Percentiles rank a stretch among this genome's conserved stretches.
Conservation (phyloP, 495 filamentous ascomycete species). For the Podospora fimiseda region DNA sequence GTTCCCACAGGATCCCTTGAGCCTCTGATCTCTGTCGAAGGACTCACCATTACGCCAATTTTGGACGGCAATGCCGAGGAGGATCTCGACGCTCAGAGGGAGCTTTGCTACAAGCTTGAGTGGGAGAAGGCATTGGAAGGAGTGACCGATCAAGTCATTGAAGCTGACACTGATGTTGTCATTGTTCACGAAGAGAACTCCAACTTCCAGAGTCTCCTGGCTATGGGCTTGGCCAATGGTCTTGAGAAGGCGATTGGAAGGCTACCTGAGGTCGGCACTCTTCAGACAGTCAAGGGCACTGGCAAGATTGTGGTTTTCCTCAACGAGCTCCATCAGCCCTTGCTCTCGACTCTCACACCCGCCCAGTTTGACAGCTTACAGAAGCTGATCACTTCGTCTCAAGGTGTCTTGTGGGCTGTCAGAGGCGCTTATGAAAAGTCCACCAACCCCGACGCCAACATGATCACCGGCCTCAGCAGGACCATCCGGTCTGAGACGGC, state of each 20-base stretch:
- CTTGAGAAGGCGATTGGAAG: conserved; percentile 35
- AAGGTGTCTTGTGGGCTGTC: conserved; percentile 47
- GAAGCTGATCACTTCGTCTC: conserved; percentile 30
- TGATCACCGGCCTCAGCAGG: conserved; percentile 47
- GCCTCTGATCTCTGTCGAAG: conserved; percentile 31
- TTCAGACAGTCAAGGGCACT: conserved; percentile 21
- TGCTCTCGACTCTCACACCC: conserved; percentile 35
- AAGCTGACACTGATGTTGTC: conserved; percentile 29
- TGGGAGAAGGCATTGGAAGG: conserved; percentile 44
- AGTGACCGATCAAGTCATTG: conserved; percentile 8
- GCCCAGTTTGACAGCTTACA: conserved; percentile 33
- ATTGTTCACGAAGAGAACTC: conserved; percentile 44
- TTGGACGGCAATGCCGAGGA: conserved; percentile 29
- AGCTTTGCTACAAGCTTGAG: conserved; percentile 47
- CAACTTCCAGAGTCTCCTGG: conserved; percentile 38
- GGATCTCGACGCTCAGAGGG: conserved; percentile 23
- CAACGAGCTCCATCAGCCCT: conserved; percentile 36
- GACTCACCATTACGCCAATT: conserved; percentile 35
- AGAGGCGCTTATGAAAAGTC: conserved; percentile 37
- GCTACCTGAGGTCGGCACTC: conserved; percentile 28
- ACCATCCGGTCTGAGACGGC: conserved; percentile 49
- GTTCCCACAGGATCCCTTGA: conserved; percentile 24
- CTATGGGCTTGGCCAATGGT: conserved; percentile 33
- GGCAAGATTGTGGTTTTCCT: conserved; percentile 39
- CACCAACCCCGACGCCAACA: conserved; percentile 43